Base-by-base conservation (phyloP, 2,329 filamentous ascomycete genomes). In the Elsinoe ampelina region DNA sequence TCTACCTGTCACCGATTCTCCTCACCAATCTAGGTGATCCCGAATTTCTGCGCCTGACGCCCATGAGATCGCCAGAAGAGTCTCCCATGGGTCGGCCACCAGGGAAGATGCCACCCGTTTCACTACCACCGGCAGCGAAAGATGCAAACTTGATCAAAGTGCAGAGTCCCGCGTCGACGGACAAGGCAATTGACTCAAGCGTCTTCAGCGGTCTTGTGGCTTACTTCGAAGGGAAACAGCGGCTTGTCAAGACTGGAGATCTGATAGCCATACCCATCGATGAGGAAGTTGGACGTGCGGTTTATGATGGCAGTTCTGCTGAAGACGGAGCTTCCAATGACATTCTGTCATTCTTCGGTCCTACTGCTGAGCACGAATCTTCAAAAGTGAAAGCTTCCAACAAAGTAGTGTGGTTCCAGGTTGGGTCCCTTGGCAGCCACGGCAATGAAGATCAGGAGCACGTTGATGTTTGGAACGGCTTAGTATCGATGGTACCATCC, bases 111-210 rank as follows among this genome's bases (percentile, higher is more conserved):
- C 65, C 63, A 3, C 60, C 61, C 13, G 68, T 71, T n/a, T 76
- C 75, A 32, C 70, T 75, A 15, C 83, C 83, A 3, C 83, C 83
- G 15, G 70, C 79, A 35, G 83, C 83, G 0, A 84, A 81, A 62
- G 91, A 96, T 66, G 88, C 97, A 55, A 95, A 87, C 0, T 76
- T 98, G 39, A 80, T 92, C 47, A 93, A 95, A 63, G 83, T 98
- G 41, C 85, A 90, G 10, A 95, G 91, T 0, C 93, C 93, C 0
- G 77, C 93, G 6, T 92, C 91, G 0, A 91, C 87, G 2, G 92
- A 97, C 65, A 80, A 89, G 45, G 80, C 86, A 1, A 80, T 95
- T 8, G 91, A 97, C 67, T 87, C 89, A 5, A 88, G 88, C 3
- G 80, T 97, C 3, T 85, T 97, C 63, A 85, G 88, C 15, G 90